These are phyloP conservation scores for Hymenochaete sp. DNA, from an alignment of 1,284 basidiomycete genomes.

Conservation along the genomic window DNA sequence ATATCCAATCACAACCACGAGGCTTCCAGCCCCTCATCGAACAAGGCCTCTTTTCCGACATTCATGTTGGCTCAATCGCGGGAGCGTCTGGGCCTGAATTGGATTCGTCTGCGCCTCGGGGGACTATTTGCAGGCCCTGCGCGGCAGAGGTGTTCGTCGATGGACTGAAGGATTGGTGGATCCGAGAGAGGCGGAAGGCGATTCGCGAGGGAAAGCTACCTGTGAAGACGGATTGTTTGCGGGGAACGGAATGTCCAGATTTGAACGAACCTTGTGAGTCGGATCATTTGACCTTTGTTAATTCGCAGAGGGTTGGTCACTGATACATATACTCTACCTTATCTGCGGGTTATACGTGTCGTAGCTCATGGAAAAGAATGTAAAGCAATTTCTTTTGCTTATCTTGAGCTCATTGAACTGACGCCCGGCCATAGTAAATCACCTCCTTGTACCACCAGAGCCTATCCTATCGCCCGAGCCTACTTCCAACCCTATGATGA, in stretches of 20 bases:
- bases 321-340: no score
- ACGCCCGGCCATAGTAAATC: no score
- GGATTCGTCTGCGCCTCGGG: constrained; percentile 45
- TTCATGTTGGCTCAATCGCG: constrained; percentile 44
- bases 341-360: no score
- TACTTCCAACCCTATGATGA: no score
- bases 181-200: constrained; percentile 61
- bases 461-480: no score
- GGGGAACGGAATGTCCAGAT: constrained; percentile 50
- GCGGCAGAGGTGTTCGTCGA: constrained; percentile 64
- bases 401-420: no score
- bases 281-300: no score
- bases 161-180: constrained; percentile 73
- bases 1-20: constrained; percentile 49
- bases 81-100: constrained; percentile 49
- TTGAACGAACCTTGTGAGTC: no score
- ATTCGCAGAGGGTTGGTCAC: no score
- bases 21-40: constrained; percentile 60
- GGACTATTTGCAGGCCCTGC: constrained; percentile 57
- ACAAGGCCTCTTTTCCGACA: constrained; percentile 55
- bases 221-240: constrained; percentile 53
- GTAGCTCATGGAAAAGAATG: no score
- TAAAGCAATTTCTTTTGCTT: no score
- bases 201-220: constrained; percentile 44
- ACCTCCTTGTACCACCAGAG: no score